Percentiles rank a stretch among this genome's conserved stretches.
Evolutionary conservation across 805 yeast genomes (phyloP).

Genomic region (Suhomyces sp.): DNA sequence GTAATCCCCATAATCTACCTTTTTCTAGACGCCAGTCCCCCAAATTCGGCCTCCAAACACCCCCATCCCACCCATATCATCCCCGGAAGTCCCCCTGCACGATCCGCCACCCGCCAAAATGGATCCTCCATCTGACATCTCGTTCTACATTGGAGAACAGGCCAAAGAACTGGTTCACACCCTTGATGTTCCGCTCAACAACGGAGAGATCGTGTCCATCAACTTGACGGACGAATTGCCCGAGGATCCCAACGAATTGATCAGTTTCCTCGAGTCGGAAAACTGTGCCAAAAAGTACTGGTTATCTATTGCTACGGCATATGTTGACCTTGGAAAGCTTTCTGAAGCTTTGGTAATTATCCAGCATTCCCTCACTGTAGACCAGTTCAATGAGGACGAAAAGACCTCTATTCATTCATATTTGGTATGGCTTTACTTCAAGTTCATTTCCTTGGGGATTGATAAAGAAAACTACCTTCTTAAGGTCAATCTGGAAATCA

Average conservation of each 20-base stretch:
- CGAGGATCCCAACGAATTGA: slow-evolving; percentile 83
- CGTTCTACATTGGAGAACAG: slow-evolving; percentile 36
- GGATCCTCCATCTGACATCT: slow-evolving; percentile 14
- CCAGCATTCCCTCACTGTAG: slow-evolving; percentile 53
- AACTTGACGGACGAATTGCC: slow-evolving; percentile 81
- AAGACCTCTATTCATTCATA: slow-evolving; percentile 57
- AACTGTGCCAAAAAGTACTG: slow-evolving; percentile 74
- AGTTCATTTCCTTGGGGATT: slow-evolving; percentile 28
- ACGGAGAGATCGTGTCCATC: slow-evolving; percentile 79
- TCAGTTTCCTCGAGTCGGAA: slow-evolving; percentile 77
- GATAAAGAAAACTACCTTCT: slow-evolving; percentile 24
- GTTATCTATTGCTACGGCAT: slow-evolving; percentile 81
- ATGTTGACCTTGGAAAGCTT: slow-evolving; percentile 58
- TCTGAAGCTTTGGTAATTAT: slow-evolving; percentile 66
- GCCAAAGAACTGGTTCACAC: slow-evolving; percentile 28
- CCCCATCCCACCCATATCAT: background rate
- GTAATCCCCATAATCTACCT: background rate
- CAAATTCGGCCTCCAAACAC: too few species aligned
- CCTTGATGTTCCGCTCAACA: slow-evolving; percentile 71
- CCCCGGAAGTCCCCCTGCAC: too few species aligned
- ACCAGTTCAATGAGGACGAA: slow-evolving; percentile 38
- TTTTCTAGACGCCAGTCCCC: background rate
- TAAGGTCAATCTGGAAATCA: slow-evolving; percentile 24
- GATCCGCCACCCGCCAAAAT: too few species aligned
- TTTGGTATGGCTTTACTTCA: slow-evolving; percentile 71